Percentiles rank a stretch among this genome's conserved stretches.
phyloP scores from a whole-genome alignment of 768 basidiomycete genomes.

The Rhodotorula graminis region DNA sequence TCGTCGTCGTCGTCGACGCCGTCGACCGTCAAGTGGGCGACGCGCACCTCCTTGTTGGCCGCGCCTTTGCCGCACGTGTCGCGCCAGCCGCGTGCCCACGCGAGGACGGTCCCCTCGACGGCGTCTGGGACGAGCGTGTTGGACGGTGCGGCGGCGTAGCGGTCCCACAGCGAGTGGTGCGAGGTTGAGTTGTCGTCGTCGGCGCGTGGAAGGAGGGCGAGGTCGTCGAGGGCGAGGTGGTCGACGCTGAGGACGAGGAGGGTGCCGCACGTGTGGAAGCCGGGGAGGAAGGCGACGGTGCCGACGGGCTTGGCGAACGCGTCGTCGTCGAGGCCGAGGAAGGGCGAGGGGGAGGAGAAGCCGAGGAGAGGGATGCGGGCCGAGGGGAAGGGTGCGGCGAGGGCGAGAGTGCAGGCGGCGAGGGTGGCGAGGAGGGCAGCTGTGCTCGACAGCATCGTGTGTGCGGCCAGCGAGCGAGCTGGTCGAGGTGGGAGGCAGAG shows the following conservation, averaged over 20 bases:
- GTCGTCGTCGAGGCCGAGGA: constrained; percentile 23
- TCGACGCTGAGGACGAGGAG: constrained; percentile 13
- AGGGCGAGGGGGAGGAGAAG: constrained; percentile 6
- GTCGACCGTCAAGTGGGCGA: constrained; percentile 6
- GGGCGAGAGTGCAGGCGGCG: background rate
- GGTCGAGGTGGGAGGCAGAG: too few species aligned
- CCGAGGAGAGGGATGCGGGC: constrained; percentile 1
- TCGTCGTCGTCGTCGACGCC: background rate
- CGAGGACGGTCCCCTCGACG: constrained; percentile 13
- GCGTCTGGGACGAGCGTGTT: background rate
- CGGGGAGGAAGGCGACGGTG: constrained; percentile 12
- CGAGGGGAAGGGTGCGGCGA: background rate
- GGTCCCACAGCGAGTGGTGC: background rate
- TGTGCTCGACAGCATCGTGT: background rate
- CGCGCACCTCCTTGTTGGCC: constrained; percentile 23
- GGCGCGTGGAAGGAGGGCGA: background rate
- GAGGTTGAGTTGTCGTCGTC: background rate
- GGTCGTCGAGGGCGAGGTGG: constrained; percentile 2
- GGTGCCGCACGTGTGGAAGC: constrained; percentile 22
- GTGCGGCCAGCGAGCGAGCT: too few species aligned
- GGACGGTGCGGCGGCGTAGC: background rate
- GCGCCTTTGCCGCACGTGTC: constrained; percentile 21
- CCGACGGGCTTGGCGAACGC: background rate
- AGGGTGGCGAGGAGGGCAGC: background rate
- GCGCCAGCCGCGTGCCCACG: constrained; percentile 18